Conservation (phyloP, 164 flowering plant genomes). For the Macadamia tetraphylla region DNA sequence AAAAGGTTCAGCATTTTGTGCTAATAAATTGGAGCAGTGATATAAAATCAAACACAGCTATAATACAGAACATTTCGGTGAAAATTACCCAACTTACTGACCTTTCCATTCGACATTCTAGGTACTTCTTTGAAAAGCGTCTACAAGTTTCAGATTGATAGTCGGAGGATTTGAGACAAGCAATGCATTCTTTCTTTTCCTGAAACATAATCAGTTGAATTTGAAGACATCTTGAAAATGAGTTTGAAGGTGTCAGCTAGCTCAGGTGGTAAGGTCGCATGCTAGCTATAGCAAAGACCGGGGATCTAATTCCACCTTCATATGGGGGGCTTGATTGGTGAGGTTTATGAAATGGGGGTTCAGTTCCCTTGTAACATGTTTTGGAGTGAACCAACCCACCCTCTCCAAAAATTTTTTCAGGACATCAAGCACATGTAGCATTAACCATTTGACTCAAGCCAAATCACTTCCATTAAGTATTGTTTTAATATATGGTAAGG, state of each 20-base stretch:
- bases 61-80: too few species aligned
- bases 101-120: slow-evolving; percentile 93
- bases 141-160: slow-evolving; percentile 79
- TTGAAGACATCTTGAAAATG: background rate
- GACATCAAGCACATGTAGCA: background rate
- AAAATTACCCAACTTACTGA: slow-evolving; percentile 19
- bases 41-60: too few species aligned
- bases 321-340: too few species aligned
- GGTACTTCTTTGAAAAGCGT: slow-evolving; percentile 67
- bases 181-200: slow-evolving; percentile 86
- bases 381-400: too few species aligned
- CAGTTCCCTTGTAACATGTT: too few species aligned
- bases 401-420: background rate
- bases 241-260: background rate
- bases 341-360: too few species aligned
- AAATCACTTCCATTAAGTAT: background rate
- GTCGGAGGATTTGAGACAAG: slow-evolving; percentile 65
- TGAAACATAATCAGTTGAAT: slow-evolving; percentile 19
- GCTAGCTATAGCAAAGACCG: too few species aligned
- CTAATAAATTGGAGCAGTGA: too few species aligned
- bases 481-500: background rate
- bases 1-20: too few species aligned
- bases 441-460: background rate
- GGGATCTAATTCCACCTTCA: too few species aligned
- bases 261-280: too few species aligned